Conservation (phyloP, 768 basidiomycete species). For the Pleurotus eryngii region DNA sequence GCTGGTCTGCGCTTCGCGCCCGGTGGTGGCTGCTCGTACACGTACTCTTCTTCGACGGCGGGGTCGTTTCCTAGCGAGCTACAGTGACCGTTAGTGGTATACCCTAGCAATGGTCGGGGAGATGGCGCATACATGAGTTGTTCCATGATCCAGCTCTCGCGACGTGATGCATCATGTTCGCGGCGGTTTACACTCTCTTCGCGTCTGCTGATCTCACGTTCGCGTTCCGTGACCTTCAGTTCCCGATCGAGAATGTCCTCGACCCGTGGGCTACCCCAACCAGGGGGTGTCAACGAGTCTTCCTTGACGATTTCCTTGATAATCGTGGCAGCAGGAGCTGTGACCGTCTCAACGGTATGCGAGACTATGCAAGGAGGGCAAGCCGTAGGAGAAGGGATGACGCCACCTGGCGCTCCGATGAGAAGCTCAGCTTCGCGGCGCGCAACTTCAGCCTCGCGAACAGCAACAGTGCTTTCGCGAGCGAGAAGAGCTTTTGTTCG, state of each 20-base stretch:
- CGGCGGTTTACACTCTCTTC: conserved; percentile 83
- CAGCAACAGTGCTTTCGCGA: conserved; percentile 75
- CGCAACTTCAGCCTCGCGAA: conserved; percentile 85
- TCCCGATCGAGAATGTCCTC: conserved; percentile 85
- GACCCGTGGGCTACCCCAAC: conserved; percentile 74
- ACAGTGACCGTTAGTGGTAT: conserved; percentile 5
- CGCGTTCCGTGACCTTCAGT: conserved; percentile 79
- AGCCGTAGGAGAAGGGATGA: conserved; percentile 51
- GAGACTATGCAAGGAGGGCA: conserved; percentile 60
- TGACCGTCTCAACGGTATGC: conserved; percentile 54
- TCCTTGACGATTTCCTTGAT: conserved; percentile 89
- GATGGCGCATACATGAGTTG: conserved; percentile 69
- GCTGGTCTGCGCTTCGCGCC: conserved; percentile 63
- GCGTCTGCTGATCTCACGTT: conserved; percentile 81
- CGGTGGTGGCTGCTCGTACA: conserved; percentile 60
- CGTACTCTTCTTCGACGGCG: conserved; percentile 76
- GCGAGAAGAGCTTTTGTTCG: conserved; percentile 77
- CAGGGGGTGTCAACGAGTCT: conserved; percentile 71
- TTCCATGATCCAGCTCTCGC: conserved; percentile 91
- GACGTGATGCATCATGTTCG: conserved; percentile 83
- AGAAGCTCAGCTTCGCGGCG: conserved; percentile 85
- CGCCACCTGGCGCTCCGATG: conserved; percentile 79
- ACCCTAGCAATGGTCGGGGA: background rate
- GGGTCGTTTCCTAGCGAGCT: conserved; percentile 71
- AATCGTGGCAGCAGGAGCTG: conserved; percentile 65